Evolutionary conservation across 805 yeast genomes (phyloP), one percentile per base, ranked within the genome.

Genomic region (Saccharomycopsis sp.): DNA sequence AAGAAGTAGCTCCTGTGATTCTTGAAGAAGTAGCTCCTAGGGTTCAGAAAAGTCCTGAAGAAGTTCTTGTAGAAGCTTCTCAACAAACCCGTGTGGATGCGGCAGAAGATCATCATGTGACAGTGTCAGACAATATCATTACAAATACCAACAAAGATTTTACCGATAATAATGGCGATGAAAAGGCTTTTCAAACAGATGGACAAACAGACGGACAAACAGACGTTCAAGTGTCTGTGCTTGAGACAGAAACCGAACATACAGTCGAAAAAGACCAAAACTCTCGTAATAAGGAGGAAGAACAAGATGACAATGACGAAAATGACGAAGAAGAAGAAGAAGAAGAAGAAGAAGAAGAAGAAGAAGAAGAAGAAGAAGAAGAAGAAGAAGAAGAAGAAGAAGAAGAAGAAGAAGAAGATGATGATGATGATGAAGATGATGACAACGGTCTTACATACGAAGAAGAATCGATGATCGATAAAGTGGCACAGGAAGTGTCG

Each of bases 321-420:
- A 15, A 24, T 14, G 12, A 49, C 9, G 54, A 56, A 41, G 53
- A 19, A 3, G 15, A 34, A 14, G 50, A 55, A 9, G 29, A 54
- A 23, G 35, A 42, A 12, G 20, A 52, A 17, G 52, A 56, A 3
- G 34, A 44, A 9, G 49, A 56, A 24, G 44, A 24, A 17, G 53
- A 47, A 29, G 51, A 35, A 20, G 50, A 35, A 19, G 54, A 53
- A 2, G 54, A 53, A 12, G 54, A 57, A 53, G 56, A 35, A 41
- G 52, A 49, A 47, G 47, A 35, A 49, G 54, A 47, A n/a, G 55
- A 52, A 35, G 54, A 19, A 29, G 56, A 35, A 17, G n/a, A 15
- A 9, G 55, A 8, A 12, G 55, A 53, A n/a, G 55, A 53, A 22
- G 55, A 53, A 3, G 8, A 14, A 8, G 56, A 55, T 7, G 12